A percentile compares a stretch with the other conserved stretches of the same genome.
Conservation (phyloP, 306 rosid species). For the Cicer bijugum region DNA sequence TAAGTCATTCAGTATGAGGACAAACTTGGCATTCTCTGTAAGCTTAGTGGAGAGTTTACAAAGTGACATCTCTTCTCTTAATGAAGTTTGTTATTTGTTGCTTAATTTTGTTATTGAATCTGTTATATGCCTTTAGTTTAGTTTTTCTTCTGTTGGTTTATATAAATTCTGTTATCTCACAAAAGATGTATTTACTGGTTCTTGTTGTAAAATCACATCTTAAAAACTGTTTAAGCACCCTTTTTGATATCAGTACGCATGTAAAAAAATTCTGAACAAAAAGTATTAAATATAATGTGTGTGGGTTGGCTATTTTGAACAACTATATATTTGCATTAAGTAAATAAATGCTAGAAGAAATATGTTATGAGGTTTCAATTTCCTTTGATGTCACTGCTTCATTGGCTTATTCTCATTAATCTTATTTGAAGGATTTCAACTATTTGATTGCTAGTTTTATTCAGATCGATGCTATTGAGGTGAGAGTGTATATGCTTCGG, state of each 20-base stretch:
- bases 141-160: neutral
- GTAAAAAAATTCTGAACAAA: too few relatives aligned
- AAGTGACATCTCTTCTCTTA: neutral
- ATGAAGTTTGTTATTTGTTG: neutral
- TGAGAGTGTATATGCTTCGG: too few relatives aligned
- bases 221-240: neutral
- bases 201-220: neutral
- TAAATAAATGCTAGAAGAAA: neutral
- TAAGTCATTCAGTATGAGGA: neutral
- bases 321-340: neutral
- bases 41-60: neutral
- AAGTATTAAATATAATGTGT: neutral
- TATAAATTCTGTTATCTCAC: neutral
- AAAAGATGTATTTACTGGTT: neutral
- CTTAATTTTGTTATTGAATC: neutral
- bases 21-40: neutral
- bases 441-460: neutral
- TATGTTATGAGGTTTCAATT: neutral
- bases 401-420: neutral
- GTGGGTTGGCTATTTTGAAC: neutral
- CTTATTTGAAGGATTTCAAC: neutral
- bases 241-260: too few relatives aligned
- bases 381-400: neutral
- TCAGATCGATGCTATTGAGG: too few relatives aligned
- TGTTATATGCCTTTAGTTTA: neutral